Base-by-base conservation (phyloP, 768 basidiomycete genomes). In the Naganishia friedmannii region DNA sequence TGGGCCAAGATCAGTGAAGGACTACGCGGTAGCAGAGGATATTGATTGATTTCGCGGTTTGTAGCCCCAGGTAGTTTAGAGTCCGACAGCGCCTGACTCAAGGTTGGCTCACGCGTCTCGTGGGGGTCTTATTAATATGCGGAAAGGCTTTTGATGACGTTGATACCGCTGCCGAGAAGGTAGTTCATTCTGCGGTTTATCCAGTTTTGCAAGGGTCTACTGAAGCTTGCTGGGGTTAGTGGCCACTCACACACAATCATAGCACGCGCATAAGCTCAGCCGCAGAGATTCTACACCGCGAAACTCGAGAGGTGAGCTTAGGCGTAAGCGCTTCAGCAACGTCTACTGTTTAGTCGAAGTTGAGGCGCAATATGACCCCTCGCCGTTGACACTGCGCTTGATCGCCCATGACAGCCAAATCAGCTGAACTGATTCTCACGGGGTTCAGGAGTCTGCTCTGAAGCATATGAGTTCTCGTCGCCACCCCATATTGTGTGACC, bases 41-140 rank as follows among this genome's bases (percentile, higher is more conserved):
- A 51, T 39, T 32, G 28, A 42, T 63, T 63, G 60, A 63, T 63
- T 42, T 42, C n/a, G 60, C 23, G 23, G 39, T 42, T 63, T 42
- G 57, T 37, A 39, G 23, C 23, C 32, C 34, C 34, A 37, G 12
- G 34, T 12, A 37, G 34, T 12, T 42, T 37, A 37, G 34, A 37
- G 15, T 42, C 55, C 28, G 29, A 19, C n/a, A 58, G 57, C 57
- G 57, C 32, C 32, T 58, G 34, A 58, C 9, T 58, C 57, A 37
- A 56, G 55, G 37, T 34, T 58, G 46, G 42, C 39, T 34, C 60
- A 42, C 60, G 60, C 60, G 60, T 63, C 19, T 42, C 17, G 31
- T 28, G 19, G 23, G n/a, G 37, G 19, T n/a, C 39, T 23, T 13
- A 26, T 58, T 32, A 23, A 34, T 45, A 34, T 45, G 26, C 42